Base-by-base conservation (phyloP, 2,329 filamentous ascomycete genomes). In the Colletotrichum acutatum region DNA sequence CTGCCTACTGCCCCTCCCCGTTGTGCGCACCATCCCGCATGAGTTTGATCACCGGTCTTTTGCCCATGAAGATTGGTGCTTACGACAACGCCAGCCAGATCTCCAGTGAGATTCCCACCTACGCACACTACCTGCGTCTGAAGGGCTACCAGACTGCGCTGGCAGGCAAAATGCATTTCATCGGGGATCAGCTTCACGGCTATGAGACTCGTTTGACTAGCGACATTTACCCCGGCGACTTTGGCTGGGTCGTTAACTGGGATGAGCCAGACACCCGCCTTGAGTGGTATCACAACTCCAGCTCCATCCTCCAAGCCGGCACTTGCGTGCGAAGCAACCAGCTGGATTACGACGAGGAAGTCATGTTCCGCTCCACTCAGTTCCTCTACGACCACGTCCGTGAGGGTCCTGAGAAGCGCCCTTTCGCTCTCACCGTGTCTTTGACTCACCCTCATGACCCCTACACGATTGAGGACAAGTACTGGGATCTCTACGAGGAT, bases 81-180 rank as follows among this genome's bases (percentile, higher is more conserved):
- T 98, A 94, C 82, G 95, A 98, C 85, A 98, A 98, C 80, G 95
- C 95, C 57, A 91, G 93, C 42, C 93, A 95, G 76, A 92, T 98
- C 78, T 88, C 90, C 68, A 94, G 94, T 68, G 95, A 97, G 77
- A 90, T 94, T 34, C 95, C 95, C 16, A 98, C 95, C 1, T 98
- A 97, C 80, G 95, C 95, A 9, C 95, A 98, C 83, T 98, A 98
- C 83, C 87, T 98, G 67, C 93, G 95, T 62, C 88, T 90, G 54
- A 91, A 92, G 78, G 95, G 94, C 66, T 98, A 98, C 79, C 94
- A 98, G 83, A 98, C 95, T 14, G 94, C 93, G 6, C 87, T 98
- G 77, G 95, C 95, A 5, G 95, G 95, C 75, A 98, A 98, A 88
- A 98, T 98, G 95, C 95, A 98, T 84, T 98, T 98, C 81, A 93